Conservation (phyloP, 2,329 filamentous ascomycete genomes). For the Teratosphaeriaceae sp. region DNA sequence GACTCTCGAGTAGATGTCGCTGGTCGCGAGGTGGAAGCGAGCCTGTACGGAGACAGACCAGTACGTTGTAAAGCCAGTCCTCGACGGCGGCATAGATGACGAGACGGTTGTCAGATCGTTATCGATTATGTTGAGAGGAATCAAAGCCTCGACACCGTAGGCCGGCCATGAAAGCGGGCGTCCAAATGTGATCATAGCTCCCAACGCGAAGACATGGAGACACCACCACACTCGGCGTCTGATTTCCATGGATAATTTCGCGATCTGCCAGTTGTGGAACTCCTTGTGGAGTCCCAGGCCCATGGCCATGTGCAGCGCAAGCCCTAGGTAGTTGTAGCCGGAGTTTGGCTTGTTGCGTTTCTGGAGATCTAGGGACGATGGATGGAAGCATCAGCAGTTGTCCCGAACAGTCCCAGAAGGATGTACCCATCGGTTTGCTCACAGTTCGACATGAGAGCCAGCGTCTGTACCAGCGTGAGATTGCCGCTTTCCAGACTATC, state of each 20-base stretch:
- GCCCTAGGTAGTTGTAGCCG: constrained; percentile 43
- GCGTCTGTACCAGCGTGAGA: constrained; percentile 42
- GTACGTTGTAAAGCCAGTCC: constrained; percentile 34
- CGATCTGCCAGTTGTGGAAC: constrained; percentile 42
- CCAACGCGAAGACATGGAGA: constrained; percentile 41
- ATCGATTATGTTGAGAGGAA: constrained; percentile 42
- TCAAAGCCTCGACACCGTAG: constrained; percentile 37
- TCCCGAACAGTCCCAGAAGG: too few relatives aligned
- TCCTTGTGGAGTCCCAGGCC: constrained; percentile 46
- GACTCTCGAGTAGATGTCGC: constrained; percentile 40
- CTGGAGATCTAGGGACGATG: too few relatives aligned
- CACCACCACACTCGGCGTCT: constrained; percentile 32
- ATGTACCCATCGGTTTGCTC: too few relatives aligned
- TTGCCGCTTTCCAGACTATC: constrained; percentile 45
- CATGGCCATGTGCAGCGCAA: constrained; percentile 45
- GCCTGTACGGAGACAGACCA: constrained; percentile 40
- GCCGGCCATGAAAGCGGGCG: constrained; percentile 42
- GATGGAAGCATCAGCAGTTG: too few relatives aligned
- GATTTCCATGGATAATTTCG: constrained; percentile 32
- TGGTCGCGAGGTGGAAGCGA: constrained; percentile 40
- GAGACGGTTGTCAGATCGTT: constrained; percentile 33
- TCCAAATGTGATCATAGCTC: constrained; percentile 46
- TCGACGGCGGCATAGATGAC: constrained; percentile 11
- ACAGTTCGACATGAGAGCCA: constrained; percentile 44
- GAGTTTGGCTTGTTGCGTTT: constrained; percentile 47